Base-by-base conservation (phyloP, 129 eudicot genomes). In the Apium graveolens region DNA sequence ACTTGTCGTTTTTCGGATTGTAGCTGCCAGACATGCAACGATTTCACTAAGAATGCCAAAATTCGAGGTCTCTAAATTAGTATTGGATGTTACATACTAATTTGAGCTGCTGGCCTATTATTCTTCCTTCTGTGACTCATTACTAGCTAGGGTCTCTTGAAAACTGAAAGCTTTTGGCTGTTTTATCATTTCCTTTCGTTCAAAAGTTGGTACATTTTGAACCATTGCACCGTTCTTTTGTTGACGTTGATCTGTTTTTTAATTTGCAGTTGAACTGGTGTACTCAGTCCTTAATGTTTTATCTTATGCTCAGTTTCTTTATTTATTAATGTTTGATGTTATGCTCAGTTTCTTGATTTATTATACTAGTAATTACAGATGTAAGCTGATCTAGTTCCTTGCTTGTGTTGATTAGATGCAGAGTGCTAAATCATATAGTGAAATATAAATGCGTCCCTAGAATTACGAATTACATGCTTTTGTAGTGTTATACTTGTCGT, bases 1-100 rank as follows among this genome's bases (percentile, higher is more conserved):
- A 81, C 76, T 32, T 92, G 97, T 79, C 91, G 97, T 4, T 92
- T 92, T 70, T 84, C 89, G 1, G 96, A 88, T 62, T 92, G 97
- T 69, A 68, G 75, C 57, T 92, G 97, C 79, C 95, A 89, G 85
- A 86, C 88, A 0, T 92, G 97, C 84, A 73, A 53, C 5, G 97
- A 92, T 78, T 92, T 86, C 87, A 92, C 89, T 1, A 82, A 76
- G 74, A 88, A 88, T 69, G 82, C 85, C 4, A 86, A 84, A 53
- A 79, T 81, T 53, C 84, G 66, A 48, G 44, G n/a, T 12, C 3
- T 8, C 6, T 16, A 41, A 62, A 18, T 43, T 5, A 12, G 55
- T 31, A 63, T 48, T 57, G 49, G 31, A 62, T 24, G 12, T 11
- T 26, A 16, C 45, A 34, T 43, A 29, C 76, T 35, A 21, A 44